These are phyloP conservation scores for Achaetomiella virescens DNA, from an alignment of 495 filamentous ascomycete species.

Conservation along the genomic window DNA sequence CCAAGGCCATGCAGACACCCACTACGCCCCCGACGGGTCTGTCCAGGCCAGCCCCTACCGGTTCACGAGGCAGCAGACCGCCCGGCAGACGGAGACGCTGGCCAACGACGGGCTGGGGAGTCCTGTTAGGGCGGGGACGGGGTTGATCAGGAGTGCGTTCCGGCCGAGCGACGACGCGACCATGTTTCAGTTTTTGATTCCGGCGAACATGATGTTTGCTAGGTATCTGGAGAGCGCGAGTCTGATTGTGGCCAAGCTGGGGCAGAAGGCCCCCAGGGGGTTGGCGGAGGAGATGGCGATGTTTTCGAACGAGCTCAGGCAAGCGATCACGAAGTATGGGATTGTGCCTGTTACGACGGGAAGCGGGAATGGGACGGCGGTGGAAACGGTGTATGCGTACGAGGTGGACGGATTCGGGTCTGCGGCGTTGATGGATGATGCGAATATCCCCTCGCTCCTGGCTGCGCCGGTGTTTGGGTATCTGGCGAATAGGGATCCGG, in stretches of 20 bases:
- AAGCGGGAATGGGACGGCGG: constrained; percentile 16
- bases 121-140: constrained; percentile 51
- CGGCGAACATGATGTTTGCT: constrained; percentile 66
- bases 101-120: constrained; percentile 53
- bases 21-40: constrained; percentile 53
- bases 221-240: constrained; percentile 44
- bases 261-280: constrained; percentile 15
- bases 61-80: constrained; percentile 50
- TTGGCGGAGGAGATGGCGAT: constrained; percentile 44
- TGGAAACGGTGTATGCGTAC: constrained; percentile 49
- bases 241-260: constrained; percentile 43
- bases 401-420: constrained; percentile 56
- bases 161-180: constrained; percentile 57
- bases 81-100: constrained; percentile 53
- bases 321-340: constrained; percentile 46
- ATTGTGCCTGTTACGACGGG: constrained; percentile 31
- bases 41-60: constrained; percentile 51
- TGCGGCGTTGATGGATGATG: constrained; percentile 54
- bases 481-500: constrained; percentile 32
- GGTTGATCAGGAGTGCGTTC: constrained; percentile 57
- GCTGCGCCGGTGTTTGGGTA: constrained; percentile 50
- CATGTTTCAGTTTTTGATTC: constrained; percentile 55
- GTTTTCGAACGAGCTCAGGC: constrained; percentile 41
- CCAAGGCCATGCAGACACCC: constrained; percentile 46
- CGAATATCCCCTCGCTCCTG: constrained; percentile 54